Base-by-base conservation (phyloP, 495 filamentous ascomycete species). In the Trypethelium eluteriae region DNA sequence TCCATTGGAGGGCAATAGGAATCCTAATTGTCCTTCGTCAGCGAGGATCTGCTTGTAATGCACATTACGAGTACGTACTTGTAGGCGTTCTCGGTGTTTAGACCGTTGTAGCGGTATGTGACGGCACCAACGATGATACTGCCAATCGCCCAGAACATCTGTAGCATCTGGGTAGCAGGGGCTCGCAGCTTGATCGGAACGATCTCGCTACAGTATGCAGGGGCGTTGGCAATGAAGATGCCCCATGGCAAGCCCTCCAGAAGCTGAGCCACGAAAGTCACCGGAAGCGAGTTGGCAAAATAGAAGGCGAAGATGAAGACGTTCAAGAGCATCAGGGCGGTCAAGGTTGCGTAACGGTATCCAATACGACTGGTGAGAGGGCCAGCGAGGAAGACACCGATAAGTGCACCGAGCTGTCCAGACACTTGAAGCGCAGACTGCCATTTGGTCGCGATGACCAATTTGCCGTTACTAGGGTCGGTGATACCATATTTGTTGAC, bases 1-100 rank as follows among this genome's bases (percentile, higher is more conserved):
- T 88, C 90, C 90, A 94, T 76, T 94, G 90, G 38, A 74, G 66
- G 5, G 68, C 72, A 57, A 74, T 72, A 7, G 72, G 72, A 56
- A 74, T 65, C 56, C 72, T 72, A 39, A 32, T 32, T 39, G 14
- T 32, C 9, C 12, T 59, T 9, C 38, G 57, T 67, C n/a, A 67
- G 39, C 39, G 50, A 59, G 63, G 36, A 62, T 61, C 18, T 67
- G 46, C 38, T 46, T 32, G 46, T 38, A 34, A 64, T 32, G 38
- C 65, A 1, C 61, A 11, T 64, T 14, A 64, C 49, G 49, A 53
- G 62, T 34, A 72, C 72, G 47, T 72, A 72, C 70, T 63, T 72
- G 68, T 72, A 72, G 39, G 68, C 68, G 10, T 14, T 16, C 25
- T 9, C 5, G 11, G 10, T 38, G 14, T 59, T 5, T 4, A 49